Base-by-base conservation (phyloP, 495 filamentous ascomycete genomes). In the Penicillium paradoxum region DNA sequence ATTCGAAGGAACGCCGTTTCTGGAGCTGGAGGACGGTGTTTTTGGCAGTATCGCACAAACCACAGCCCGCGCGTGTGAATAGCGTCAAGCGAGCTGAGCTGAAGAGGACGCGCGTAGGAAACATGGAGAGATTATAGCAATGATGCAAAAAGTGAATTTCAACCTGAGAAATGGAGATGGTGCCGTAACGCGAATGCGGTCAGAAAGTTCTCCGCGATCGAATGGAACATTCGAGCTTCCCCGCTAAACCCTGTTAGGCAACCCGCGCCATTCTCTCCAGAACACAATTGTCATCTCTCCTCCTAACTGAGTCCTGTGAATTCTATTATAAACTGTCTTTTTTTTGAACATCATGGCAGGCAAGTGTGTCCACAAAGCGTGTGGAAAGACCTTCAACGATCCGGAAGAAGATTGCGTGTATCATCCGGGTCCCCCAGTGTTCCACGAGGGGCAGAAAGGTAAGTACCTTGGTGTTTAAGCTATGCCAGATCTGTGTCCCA, bases 381-480 rank as follows among this genome's bases (percentile, higher is more conserved):
- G 93, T 70, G 89, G 86, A 62, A 99, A 96, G 78, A 66, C 74
- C 24, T 98, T 90, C 72, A 83, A 83, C 44, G 87, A 97, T 68
- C 71, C 83, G 5, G 82, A 91, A 38, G 95, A 97, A 68, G 77
- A 84, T 51, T 99, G 93, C 67, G 74, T 83, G 55, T 96, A 96
- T 72, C 93, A 97, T 74, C 90, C 92, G 43, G 91, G 91, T 36
- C 91, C 90, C 40, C 91, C 91, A 50, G 78, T 95, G 63, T 99
- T 99, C 70, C 93, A 99, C 68, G 93, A 99, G 76, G 93, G 93
- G 37, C 92, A 97, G 73, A 98, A 98, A 85, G 93, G 93, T 96
- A 76, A 64, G 77, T 70, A 71, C 72, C 69, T 69, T 72, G 68
- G 51, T 54, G 59, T 58, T 65, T 46, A 54, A 64, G 49, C 54